phyloP scores from a whole-genome alignment of 116 monocot genomes.

The Cymodocea nodosa region DNA sequence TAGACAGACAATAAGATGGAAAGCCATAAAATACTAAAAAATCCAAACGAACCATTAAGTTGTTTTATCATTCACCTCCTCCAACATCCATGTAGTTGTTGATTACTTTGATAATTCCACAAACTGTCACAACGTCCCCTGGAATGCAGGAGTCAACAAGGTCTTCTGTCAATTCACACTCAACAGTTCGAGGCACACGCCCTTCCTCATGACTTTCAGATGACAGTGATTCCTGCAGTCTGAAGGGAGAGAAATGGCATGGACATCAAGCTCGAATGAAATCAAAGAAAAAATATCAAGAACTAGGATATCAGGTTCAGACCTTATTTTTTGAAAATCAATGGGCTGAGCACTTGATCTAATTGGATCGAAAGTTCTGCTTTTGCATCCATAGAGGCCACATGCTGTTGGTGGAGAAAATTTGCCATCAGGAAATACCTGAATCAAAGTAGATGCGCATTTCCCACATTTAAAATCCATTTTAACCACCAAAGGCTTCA shows the following conservation, averaged over 20 bases:
- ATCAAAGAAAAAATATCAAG: neutral
- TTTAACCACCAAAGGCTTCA: slow-evolving; percentile 61
- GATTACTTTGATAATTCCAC: slow-evolving; percentile 88
- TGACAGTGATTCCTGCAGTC: slow-evolving; percentile 74
- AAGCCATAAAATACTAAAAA: neutral
- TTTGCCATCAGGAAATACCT: slow-evolving; percentile 80
- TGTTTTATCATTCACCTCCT: slow-evolving; percentile 44
- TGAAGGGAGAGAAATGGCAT: slow-evolving; percentile 10
- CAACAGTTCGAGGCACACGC: slow-evolving; percentile 88
- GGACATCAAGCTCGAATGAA: neutral
- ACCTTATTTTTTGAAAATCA: slow-evolving; percentile 99
- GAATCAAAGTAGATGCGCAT: slow-evolving; percentile 37
- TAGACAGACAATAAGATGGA: no score
- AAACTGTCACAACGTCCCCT: slow-evolving; percentile 87
- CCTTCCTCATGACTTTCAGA: slow-evolving; percentile 86
- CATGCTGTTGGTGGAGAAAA: slow-evolving; percentile 78
- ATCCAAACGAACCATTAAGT: neutral
- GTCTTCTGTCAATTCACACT: slow-evolving; percentile 89
- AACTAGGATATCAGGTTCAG: neutral
- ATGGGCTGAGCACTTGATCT: slow-evolving; percentile 71
- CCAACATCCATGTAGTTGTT: slow-evolving; percentile 97
- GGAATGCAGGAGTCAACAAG: slow-evolving; percentile 99
- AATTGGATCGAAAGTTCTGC: slow-evolving; percentile 60
- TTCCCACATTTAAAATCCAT: slow-evolving; percentile 69
- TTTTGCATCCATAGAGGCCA: slow-evolving; percentile 68